phyloP scores from a whole-genome alignment of 805 yeast species.

The Yamadazyma kitorensis region DNA sequence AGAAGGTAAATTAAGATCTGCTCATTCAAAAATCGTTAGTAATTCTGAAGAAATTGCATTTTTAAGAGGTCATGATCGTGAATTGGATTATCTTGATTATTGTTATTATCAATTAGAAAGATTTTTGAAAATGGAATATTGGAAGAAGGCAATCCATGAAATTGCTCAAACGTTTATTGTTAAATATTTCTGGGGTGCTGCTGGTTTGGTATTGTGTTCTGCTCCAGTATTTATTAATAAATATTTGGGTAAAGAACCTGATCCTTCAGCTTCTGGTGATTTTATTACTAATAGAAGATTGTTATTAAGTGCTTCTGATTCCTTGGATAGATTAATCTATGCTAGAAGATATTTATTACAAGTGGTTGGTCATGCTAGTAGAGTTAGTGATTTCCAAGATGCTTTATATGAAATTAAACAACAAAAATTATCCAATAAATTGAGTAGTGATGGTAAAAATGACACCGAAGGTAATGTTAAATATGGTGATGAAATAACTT shows the following conservation, averaged over 20 bases:
- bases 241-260: slow-evolving; percentile 44
- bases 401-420: slow-evolving; percentile 50
- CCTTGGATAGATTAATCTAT: slow-evolving; percentile 82
- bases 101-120: slow-evolving; percentile 78
- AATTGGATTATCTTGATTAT: slow-evolving; percentile 70
- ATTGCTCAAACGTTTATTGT: slow-evolving; percentile 84
- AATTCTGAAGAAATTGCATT: slow-evolving; percentile 87
- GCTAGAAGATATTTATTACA: slow-evolving; percentile 83
- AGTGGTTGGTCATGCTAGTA: slow-evolving; percentile 74
- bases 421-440: slow-evolving; percentile 12
- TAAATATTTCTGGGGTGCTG: slow-evolving; percentile 94
- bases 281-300: slow-evolving; percentile 87
- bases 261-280: slow-evolving; percentile 62
- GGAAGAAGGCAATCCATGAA: slow-evolving; percentile 76
- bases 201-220: slow-evolving; percentile 83
- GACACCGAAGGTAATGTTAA: slow-evolving; percentile 18
- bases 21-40: slow-evolving; percentile 76
- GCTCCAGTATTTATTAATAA: slow-evolving; percentile 77
- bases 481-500: slow-evolving; percentile 58
- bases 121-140: slow-evolving; percentile 71
- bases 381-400: slow-evolving; percentile 69
- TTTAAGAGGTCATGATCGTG: slow-evolving; percentile 76
- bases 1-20: slow-evolving; percentile 80
- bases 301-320: slow-evolving; percentile 78
- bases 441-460: neutral